Percentiles rank a stretch among this genome's conserved stretches.
Evolutionary conservation across 805 yeast genomes (phyloP).

Genomic region (Ogataea nitratoaversa): DNA sequence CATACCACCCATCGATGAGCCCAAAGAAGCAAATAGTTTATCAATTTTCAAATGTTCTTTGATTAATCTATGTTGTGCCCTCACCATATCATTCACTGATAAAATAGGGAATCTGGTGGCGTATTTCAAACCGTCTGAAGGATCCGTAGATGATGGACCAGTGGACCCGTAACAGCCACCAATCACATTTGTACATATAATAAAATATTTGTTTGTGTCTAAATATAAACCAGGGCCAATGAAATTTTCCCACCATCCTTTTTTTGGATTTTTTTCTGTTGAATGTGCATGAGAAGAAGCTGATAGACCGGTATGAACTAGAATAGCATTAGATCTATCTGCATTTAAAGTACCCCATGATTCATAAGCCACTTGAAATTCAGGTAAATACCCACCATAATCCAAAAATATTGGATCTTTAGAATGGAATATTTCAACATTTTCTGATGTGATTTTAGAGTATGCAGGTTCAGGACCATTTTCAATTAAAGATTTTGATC

Average conservation of each 20-base stretch:
- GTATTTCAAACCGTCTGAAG: conserved; percentile 60
- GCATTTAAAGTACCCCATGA: conserved; percentile 79
- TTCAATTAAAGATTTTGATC: conserved; percentile 42
- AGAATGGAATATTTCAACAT: conserved; percentile 57
- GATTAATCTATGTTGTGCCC: conserved; percentile 77
- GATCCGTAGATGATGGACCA: conserved; percentile 81
- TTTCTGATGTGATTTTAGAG: conserved; percentile 57
- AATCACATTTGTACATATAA: conserved; percentile 84
- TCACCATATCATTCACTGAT: conserved; percentile 83
- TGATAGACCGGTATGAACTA: conserved; percentile 86
- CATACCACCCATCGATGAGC: conserved; percentile 99
- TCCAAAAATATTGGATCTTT: conserved; percentile 65
- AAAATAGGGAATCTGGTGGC: conserved; percentile 87
- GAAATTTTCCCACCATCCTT: conserved; percentile 96
- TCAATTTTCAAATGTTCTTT: conserved; percentile 55
- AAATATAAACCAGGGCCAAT: conserved; percentile 79
- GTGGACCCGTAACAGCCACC: conserved; percentile 97
- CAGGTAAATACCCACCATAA: conserved; percentile 74
- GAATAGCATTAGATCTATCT: conserved; percentile 63
- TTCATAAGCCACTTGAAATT: conserved; percentile 83
- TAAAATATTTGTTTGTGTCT: conserved; percentile 77
- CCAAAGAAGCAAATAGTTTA: conserved; percentile 74
- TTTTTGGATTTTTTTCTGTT: conserved; percentile 58
- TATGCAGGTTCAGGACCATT: conserved; percentile 87
- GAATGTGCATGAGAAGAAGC: conserved; percentile 94